phyloP scores from a whole-genome alignment of 371 early-diverging fungal species.

The Fennellomyces sp. region DNA sequence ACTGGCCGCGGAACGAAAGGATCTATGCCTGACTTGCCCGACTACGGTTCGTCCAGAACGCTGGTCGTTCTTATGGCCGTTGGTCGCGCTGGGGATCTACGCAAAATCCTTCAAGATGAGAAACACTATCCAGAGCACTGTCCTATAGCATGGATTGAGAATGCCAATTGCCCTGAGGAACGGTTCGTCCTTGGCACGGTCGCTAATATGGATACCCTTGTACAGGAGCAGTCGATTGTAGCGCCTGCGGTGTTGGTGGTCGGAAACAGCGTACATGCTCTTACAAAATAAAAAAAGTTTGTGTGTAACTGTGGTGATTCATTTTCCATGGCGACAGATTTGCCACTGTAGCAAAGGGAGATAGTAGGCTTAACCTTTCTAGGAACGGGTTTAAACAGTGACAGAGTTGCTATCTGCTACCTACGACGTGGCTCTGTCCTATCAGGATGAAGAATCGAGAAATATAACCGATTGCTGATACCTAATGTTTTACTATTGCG shows the following conservation, averaged over 20 bases:
- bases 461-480: no score
- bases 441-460: no score
- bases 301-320: background rate
- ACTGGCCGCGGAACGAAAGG: constrained; percentile 80
- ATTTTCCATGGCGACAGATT: no score
- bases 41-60: constrained; percentile 65
- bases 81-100: constrained; percentile 65
- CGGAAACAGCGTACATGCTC: constrained; percentile 36
- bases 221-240: constrained; percentile 55
- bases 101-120: constrained; percentile 49
- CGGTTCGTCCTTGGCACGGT: constrained; percentile 63
- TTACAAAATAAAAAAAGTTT: background rate
- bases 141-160: constrained; percentile 74
- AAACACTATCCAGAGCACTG: constrained; percentile 61
- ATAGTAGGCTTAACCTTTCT: background rate
- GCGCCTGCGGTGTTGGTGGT: constrained; percentile 76
- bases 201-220: constrained; percentile 46
- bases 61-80: constrained; percentile 87
- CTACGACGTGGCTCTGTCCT: no score
- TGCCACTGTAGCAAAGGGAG: background rate
- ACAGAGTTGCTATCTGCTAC: no score
- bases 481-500: no score
- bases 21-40: constrained; percentile 75
- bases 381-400: constrained; percentile 13
- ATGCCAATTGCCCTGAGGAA: constrained; percentile 67